A percentile compares a stretch with the other conserved stretches of the same genome.
phyloP scores from a whole-genome alignment of 805 yeast species.

The Metschnikowia koreensis region DNA sequence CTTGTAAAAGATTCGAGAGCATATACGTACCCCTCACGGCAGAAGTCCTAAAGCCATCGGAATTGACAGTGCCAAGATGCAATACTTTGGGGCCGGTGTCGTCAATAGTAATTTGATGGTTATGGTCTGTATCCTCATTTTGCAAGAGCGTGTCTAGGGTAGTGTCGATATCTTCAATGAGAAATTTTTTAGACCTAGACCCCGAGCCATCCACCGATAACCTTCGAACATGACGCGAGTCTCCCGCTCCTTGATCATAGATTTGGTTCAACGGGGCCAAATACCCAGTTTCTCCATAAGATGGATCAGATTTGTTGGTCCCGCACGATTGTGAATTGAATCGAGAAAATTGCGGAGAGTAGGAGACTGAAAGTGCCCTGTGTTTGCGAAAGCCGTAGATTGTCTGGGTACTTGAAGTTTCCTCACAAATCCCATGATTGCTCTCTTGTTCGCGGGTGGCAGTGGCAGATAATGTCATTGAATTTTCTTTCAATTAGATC shows the following conservation, averaged over 20 bases:
- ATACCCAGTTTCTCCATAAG: neutral
- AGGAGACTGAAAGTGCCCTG: neutral
- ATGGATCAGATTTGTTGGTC: neutral
- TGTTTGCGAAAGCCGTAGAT: constrained; percentile 1
- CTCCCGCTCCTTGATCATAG: neutral
- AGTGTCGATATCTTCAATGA: constrained; percentile 70
- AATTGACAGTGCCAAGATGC: constrained; percentile 76
- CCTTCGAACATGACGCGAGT: constrained; percentile 1
- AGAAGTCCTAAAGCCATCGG: constrained; percentile 71
- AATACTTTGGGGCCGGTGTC: constrained; percentile 84
- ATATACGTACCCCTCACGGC: constrained; percentile 86
- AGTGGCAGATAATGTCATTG: neutral
- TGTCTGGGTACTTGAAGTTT: neutral
- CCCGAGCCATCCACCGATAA: constrained; percentile 7
- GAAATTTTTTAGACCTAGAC: constrained; percentile 48
- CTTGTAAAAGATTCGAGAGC: constrained; percentile 84
- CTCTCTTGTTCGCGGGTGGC: neutral
- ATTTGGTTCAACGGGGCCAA: neutral
- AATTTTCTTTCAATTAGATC: neutral
- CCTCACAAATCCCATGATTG: neutral
- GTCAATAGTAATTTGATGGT: constrained; percentile 82
- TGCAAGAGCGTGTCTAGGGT: constrained; percentile 67
- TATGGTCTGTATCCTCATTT: constrained; percentile 81
- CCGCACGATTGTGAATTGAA: neutral
- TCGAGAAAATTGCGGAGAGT: neutral